Base-by-base conservation (phyloP, 2,329 filamentous ascomycete species). In the Ophiocordyceps camponoti-rufipedis region DNA sequence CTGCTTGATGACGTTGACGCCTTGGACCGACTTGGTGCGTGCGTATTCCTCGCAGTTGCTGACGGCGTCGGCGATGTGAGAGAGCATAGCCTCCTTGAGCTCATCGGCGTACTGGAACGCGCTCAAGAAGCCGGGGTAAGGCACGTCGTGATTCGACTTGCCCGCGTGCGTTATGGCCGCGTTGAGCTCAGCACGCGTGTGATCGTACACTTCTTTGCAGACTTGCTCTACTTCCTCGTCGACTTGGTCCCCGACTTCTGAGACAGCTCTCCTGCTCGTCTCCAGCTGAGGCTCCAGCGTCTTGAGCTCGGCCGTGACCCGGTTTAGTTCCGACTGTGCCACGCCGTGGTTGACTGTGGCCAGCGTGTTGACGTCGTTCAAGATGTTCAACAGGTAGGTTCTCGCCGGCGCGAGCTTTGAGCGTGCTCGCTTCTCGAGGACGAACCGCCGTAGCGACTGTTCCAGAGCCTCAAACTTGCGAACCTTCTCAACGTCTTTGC, bases 331-430 rank as follows among this genome's bases (percentile, higher is more conserved):
- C 9, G 80, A 74, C 54, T 86, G 78, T 2, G 88, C 87, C 28
- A 95, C 82, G 51, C 94, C 85, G 28, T 80, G 72, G 60, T 98
- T 98, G 54, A 94, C 85, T 0, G 72, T 78, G 5, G 89, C 89
- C 40, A 98, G 70, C 4, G 78, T 80, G 56, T 86, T 71, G 48
- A 98, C 71, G 56, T 98, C 91, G 53, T 85, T 82, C 32, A 98
- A 72, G 28, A 96, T 82, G 60, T 98, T 98, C 55, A 94, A 69
- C 1, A 98, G 75, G 58, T 98, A 98, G 2, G 89, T 96, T 63
- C 87, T 88, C 7, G 91, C 91, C 5, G 91, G 91, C 1, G 91
- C 89, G 48, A 98, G 74, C 66, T 98, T 98, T 9, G 91, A 96
- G 29, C 87, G 78, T 43, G 91, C 87, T 46, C 91, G 78, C 69